Base-by-base conservation (phyloP, 139 green algal genomes). In the Chlorella sp. region DNA sequence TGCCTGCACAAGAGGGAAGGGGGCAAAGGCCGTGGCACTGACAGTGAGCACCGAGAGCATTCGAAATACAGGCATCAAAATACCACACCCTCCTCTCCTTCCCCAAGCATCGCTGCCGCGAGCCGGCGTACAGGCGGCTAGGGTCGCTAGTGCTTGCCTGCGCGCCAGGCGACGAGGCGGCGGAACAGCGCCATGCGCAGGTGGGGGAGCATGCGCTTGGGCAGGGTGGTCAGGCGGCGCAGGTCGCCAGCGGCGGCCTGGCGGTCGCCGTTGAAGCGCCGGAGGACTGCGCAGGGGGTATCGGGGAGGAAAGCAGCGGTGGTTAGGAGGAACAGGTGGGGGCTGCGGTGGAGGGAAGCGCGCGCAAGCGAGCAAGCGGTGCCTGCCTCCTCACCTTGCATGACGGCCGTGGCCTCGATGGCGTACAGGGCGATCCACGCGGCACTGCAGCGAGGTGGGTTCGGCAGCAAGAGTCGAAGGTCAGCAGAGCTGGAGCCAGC, bases 141-240 rank as follows among this genome's bases (percentile, higher is more conserved):
- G n/a, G n/a, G n/a, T n/a, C n/a, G n/a, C n/a, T n/a, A n/a, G n/a
- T n/a, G n/a, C n/a, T n/a, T n/a, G n/a, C n/a, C n/a, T n/a, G n/a
- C n/a, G n/a, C n/a, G n/a, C n/a, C 8, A 43, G 12, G 15, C 27
- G 36, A 83, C 48, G 6, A 83, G 27, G 38, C 77, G 74, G 71
- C 88, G 88, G 69, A 89, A 53, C 41, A 79, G 19, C 25, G 59
- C 55, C 58, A 91, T 77, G 14, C 71, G 68, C 8, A 86, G 53
- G n/a, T n/a, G n/a, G 36, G 90, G 88, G 67, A 95, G 73, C 62
- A 95, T 86, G 35, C 77, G 79, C 68, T 92, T 91, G 35, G 89
- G 84, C 40, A 93, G 76, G 3, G 88, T 89, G 27, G 45, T 17
- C 40, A 90, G 83, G 58, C 70, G 55, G 53, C 72, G 38, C 8